Conservation (phyloP, 805 yeast species). For the Lipomyces chichibuensis region DNA sequence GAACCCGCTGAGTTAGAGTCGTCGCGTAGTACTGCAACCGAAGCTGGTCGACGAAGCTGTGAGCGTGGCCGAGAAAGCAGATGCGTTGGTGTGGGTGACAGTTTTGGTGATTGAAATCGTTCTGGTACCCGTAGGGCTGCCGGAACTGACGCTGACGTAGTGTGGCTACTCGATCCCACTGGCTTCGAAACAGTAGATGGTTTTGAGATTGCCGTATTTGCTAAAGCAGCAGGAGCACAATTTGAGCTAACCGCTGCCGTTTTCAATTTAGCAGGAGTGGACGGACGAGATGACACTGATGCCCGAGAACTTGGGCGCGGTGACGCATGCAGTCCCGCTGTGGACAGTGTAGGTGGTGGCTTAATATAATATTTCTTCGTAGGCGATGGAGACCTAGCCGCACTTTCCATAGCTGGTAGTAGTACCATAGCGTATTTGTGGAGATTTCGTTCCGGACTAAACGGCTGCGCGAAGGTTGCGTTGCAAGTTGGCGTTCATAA, state of each 20-base stretch:
- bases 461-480: neutral
- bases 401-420: neutral
- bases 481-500: neutral
- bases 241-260: neutral
- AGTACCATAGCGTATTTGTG: neutral
- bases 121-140: neutral
- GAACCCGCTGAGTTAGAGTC: neutral
- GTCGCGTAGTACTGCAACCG: constrained; percentile 4
- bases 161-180: neutral
- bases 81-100: constrained; percentile 11
- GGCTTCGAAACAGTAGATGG: neutral
- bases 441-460: neutral
- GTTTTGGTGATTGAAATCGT: neutral
- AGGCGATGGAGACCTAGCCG: neutral
- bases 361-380: constrained; percentile 22
- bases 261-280: neutral
- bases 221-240: neutral
- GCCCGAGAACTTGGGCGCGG: neutral
- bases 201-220: neutral
- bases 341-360: constrained; percentile 9
- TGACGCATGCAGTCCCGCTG: neutral
- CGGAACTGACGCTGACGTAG: neutral
- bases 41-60: constrained; percentile 27
- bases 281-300: neutral
- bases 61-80: constrained; percentile 31